Percentiles rank a stretch among this genome's conserved stretches.
phyloP scores from a whole-genome alignment of 2,329 filamentous ascomycete species.

The Pseudogymnoascus sp. region DNA sequence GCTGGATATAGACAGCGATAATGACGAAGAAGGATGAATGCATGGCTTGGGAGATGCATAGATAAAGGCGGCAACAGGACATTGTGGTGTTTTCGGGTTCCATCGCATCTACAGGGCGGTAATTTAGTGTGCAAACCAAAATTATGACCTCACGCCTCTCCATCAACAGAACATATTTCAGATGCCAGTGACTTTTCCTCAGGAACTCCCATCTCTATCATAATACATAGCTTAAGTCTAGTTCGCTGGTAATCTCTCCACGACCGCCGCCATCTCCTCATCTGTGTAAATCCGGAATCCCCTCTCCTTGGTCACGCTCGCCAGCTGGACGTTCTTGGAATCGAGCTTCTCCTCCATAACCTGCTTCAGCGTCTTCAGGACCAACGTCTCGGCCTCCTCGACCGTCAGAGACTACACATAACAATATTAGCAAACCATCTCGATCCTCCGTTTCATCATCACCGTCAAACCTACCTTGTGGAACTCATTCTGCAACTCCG shows the following conservation, averaged over 20 bases:
- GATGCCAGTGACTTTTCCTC: neutral
- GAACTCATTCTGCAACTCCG: slow-evolving; percentile 96
- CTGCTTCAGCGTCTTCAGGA: slow-evolving; percentile 97
- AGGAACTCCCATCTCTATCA: slow-evolving; percentile 8
- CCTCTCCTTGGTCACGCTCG: slow-evolving; percentile 94
- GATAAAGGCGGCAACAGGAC: neutral
- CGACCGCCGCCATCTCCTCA: slow-evolving; percentile 90
- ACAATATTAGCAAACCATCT: slow-evolving; percentile 16
- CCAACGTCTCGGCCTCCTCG: slow-evolving; percentile 84
- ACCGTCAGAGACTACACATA: slow-evolving; percentile 70
- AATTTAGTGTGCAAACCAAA: neutral
- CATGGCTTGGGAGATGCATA: neutral
- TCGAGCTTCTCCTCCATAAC: slow-evolving; percentile 99
- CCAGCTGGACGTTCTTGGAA: slow-evolving; percentile 95
- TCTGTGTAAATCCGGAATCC: slow-evolving; percentile 98
- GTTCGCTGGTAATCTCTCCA: slow-evolving; percentile 69
- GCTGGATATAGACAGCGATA: slow-evolving; percentile 44
- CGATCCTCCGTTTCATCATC: neutral
- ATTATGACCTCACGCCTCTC: neutral
- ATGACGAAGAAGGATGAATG: neutral
- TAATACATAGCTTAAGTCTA: slow-evolving; percentile 26
- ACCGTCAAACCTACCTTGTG: slow-evolving; percentile 57
- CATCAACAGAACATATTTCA: neutral
- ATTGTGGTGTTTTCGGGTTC: neutral
- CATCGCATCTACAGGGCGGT: neutral